Evolutionary conservation across 208 protist species (phyloP).

Genomic region (Acanthamoeba triangularis): DNA sequence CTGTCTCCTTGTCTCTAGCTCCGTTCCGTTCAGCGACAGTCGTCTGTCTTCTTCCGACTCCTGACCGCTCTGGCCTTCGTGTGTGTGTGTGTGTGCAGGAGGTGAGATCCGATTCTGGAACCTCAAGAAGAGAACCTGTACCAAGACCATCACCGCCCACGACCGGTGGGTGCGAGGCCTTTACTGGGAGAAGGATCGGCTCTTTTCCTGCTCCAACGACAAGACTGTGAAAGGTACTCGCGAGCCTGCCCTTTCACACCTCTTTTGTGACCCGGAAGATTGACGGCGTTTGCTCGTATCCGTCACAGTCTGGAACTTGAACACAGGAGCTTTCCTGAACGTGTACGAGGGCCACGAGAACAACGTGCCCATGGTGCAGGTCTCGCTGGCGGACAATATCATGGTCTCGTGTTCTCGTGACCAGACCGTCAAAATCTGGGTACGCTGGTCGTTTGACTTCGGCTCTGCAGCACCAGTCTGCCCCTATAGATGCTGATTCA

Average conservation of each 20-base stretch:
- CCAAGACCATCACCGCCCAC: constrained; percentile 46
- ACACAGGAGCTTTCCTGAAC: constrained; percentile 41
- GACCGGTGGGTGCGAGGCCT: constrained; percentile 47
- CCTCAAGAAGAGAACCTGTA: constrained; percentile 51
- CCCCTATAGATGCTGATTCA: background rate
- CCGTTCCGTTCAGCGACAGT: too few relatives aligned
- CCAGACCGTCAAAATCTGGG: constrained; percentile 52
- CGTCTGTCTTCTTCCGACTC: too few relatives aligned
- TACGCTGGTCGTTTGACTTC: background rate
- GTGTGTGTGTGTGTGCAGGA: background rate
- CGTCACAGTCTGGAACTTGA: constrained; percentile 46
- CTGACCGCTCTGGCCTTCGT: background rate
- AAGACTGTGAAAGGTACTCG: constrained; percentile 37
- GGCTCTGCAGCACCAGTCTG: background rate
- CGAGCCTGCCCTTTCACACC: background rate
- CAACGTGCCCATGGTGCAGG: constrained; percentile 57
- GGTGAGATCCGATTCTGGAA: constrained; percentile 57
- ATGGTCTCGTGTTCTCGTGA: constrained; percentile 56
- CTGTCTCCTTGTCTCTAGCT: background rate
- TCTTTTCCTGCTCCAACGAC: constrained; percentile 61
- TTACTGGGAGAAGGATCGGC: constrained; percentile 52
- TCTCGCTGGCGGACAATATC: constrained; percentile 41
- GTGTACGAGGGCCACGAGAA: constrained; percentile 66
- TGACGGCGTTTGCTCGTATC: background rate
- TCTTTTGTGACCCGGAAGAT: too few relatives aligned